Base-by-base conservation (phyloP, 1,139 yeast species). In the Yamadazyma triangularis region DNA sequence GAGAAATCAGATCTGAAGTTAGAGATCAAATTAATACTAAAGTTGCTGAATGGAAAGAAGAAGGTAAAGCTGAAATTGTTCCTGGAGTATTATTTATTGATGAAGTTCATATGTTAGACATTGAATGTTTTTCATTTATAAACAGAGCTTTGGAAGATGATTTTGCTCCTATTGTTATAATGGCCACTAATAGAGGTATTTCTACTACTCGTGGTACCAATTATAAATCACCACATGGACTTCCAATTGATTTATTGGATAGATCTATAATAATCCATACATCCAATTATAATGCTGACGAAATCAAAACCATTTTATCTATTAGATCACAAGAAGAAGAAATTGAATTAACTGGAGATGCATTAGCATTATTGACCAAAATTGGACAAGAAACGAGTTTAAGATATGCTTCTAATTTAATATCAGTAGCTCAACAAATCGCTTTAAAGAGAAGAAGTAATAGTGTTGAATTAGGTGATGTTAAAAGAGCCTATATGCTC, bases 41-140 rank as follows among this genome's bases (percentile, higher is more conserved):
- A 62, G 96, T 93, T 33, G 95, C 94, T 19, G 98, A 93, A 62
- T 93, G 98, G 98, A 87, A 85, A 53, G 99, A 93, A 67, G 98
- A 93, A 69, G 98, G 98, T 36, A 93, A 91, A 58, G 98, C 98
- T 9, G 96, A 89, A 50, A 89, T 93, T 44, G 84, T 88, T 30
- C 97, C 98, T n/a, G 99, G 99, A 45, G 98, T 93, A 9, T 69
- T 93, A 48, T 93, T 93, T 60, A 87, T 93, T 49, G 99, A 93
- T 61, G 99, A 93, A 63, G 97, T 89, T 32, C 98, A 93, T 62
- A 93, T 93, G 97, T 77, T 93, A 45, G 99, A 93, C 58, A 86
- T 93, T 50, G 99, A 93, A 61, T 83, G 96, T 56, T 93, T 91
- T 53, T 84, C 98, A 15, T 93, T 86, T 58, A 78, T 93, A 51